Percentiles rank a stretch among this genome's conserved stretches.
Conservation (phyloP, 2,329 filamentous ascomycete species). For the Aschersonia sp. region DNA sequence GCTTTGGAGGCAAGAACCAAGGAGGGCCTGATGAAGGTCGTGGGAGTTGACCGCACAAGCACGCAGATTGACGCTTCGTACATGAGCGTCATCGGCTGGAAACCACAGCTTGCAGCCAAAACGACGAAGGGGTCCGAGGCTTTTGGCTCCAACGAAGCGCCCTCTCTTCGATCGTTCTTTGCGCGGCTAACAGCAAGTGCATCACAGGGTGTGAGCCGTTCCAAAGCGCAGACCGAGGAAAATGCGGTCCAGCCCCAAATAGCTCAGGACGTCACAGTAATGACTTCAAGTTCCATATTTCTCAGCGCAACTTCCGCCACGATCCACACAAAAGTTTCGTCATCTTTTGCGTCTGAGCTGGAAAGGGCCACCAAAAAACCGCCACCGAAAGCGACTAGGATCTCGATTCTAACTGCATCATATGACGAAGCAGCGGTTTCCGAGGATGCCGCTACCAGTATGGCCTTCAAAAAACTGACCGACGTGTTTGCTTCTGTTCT, state of each 20-base stretch:
- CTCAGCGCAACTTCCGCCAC: slow-evolving; percentile 75
- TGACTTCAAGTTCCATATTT: slow-evolving; percentile 69
- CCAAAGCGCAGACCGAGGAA: slow-evolving; percentile 48
- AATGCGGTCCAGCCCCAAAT: slow-evolving; percentile 46
- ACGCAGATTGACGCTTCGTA: slow-evolving; percentile 85
- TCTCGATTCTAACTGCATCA: slow-evolving; percentile 82
- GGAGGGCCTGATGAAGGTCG: slow-evolving; percentile 79
- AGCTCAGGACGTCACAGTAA: slow-evolving; percentile 55
- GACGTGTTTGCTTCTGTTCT: slow-evolving; percentile 86
- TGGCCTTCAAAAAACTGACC: slow-evolving; percentile 38
- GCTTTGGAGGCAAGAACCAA: slow-evolving; percentile 72
- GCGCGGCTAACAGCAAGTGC: slow-evolving; percentile 52
- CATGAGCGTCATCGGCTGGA: slow-evolving; percentile 82
- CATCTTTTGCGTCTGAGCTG: slow-evolving; percentile 67
- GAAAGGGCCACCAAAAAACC: slow-evolving; percentile 96
- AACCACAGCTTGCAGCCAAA: slow-evolving; percentile 33
- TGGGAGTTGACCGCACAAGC: slow-evolving; percentile 67
- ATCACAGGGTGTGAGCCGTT: slow-evolving; percentile 32
- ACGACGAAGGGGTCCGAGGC: slow-evolving; percentile 29
- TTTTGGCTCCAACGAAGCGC: slow-evolving; percentile 33
- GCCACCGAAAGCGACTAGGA: slow-evolving; percentile 72
- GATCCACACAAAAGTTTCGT: slow-evolving; percentile 60
- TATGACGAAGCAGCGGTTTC: slow-evolving; percentile 68
- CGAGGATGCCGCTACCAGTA: slow-evolving; percentile 29
- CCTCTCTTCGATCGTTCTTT: slow-evolving; percentile 67